Conservation (phyloP, 805 yeast species). For the Schizosaccharomyces cryophilus region DNA sequence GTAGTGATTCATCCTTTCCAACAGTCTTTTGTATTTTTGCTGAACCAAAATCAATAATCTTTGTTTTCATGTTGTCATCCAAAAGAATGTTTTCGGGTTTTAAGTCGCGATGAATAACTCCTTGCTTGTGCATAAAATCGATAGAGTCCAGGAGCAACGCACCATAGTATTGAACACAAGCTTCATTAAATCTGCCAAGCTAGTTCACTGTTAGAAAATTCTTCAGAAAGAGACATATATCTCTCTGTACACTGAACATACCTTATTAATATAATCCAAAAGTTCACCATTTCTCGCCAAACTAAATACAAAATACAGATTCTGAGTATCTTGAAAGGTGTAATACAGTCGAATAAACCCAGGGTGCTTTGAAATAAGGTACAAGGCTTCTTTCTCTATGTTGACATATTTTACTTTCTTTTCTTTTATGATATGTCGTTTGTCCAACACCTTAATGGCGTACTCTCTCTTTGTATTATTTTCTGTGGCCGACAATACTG, state of each 20-base stretch:
- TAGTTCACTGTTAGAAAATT: neutral
- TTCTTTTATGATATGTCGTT: constrained; percentile 80
- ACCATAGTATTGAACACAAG: constrained; percentile 55
- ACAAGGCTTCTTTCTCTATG: constrained; percentile 76
- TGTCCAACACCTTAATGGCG: constrained; percentile 79
- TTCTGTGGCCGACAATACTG: constrained; percentile 66
- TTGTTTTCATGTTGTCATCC: constrained; percentile 62
- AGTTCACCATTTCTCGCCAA: constrained; percentile 91
- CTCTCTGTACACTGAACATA: neutral
- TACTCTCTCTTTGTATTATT: constrained; percentile 45
- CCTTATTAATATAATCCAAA: constrained; percentile 45
- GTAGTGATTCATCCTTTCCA: too few relatives aligned
- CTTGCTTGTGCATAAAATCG: constrained; percentile 64
- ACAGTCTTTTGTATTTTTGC: constrained; percentile 42
- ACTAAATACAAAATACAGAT: constrained; percentile 76
- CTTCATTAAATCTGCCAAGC: constrained; percentile 49
- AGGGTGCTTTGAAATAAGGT: constrained; percentile 73
- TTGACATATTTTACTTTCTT: constrained; percentile 87
- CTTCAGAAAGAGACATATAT: neutral
- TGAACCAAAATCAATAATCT: constrained; percentile 96
- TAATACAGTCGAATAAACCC: constrained; percentile 80
- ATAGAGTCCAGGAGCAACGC: constrained; percentile 78
- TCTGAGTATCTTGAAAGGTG: constrained; percentile 80
- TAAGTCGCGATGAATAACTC: constrained; percentile 78
- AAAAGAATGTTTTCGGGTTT: constrained; percentile 84